Base-by-base conservation (phyloP, 2,329 filamentous ascomycete genomes). In the Hirsutella rhossiliensis region DNA sequence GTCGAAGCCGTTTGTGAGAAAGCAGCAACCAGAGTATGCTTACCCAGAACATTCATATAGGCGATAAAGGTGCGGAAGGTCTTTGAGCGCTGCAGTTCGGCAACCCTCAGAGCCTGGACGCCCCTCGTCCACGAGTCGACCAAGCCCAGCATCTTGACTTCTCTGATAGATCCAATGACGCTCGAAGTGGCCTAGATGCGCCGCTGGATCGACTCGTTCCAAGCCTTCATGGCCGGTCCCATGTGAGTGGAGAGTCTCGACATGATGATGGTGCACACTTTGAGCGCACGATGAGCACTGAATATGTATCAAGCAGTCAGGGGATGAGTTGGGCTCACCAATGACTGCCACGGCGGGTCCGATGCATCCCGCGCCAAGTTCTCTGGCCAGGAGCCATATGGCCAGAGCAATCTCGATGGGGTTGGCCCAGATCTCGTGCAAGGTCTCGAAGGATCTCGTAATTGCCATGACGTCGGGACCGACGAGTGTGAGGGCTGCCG, bases 301-400 rank as follows among this genome's bases (percentile, higher is more conserved):
- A 11, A 13, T n/a, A 5, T 4, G 12, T 8, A 23, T 18, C 17
- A 47, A 34, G 3, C 11, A 15, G 9, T 23, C 5, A 15, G 7
- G n/a, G 8, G 34, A 36, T 5, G n/a, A 23, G 4, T 23, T 23
- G 13, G 30, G 41, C 51, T 44, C 36, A 53, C 52, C 39, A 11
- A 50, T 30, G 9, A 47, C 44, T 1, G 70, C 58, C 1, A 62
- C 61, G 11, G 72, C 60, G 0, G 71, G 71, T 0, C 66, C 65
- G 0, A 65, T 52, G 36, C 67, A 72, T 0, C 68, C 68, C 1
- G 61, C 55, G 0, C 70, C 69, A 4, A 75, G 53, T 40, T 72
- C 62, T 11, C 54, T 53, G 15, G 69, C 59, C 0, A 77, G 53
- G 0, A 76, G 54, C 49, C 62, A 76, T 23, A 68, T 61, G 1